Conservation (phyloP, 2,329 filamentous ascomycete species). For the Fusarium sp. region DNA sequence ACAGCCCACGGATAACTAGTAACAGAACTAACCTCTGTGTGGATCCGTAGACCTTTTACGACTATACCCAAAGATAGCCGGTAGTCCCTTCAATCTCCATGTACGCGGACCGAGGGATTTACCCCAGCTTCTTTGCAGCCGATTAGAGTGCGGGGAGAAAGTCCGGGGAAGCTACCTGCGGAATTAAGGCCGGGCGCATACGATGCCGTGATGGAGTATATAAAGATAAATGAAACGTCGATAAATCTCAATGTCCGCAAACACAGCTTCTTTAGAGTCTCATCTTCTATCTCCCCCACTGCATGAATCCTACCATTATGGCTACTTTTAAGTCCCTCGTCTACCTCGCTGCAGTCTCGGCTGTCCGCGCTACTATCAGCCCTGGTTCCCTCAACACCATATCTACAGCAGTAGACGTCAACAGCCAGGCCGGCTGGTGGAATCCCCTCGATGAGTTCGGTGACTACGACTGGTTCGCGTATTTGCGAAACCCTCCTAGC, state of each 20-base stretch:
- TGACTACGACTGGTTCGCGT: slow-evolving; percentile 44
- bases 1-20: too few species aligned
- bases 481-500: slow-evolving; percentile 42
- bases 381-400: slow-evolving; percentile 7
- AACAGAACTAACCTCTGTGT: not conserved
- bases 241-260: too few species aligned
- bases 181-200: slow-evolving; percentile 8
- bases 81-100: not conserved
- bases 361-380: slow-evolving; percentile 5
- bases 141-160: slow-evolving; percentile 9
- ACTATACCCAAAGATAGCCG: not conserved
- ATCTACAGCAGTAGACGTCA: slow-evolving; percentile 38
- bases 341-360: slow-evolving; percentile 1
- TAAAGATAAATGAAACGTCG: not conserved
- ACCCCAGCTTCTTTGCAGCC: not conserved
- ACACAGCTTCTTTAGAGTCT: too few species aligned
- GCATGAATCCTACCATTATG: not conserved
- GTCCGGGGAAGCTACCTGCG: slow-evolving; percentile 11
- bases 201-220: slow-evolving; percentile 2
- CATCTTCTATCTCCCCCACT: too few species aligned
- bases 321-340: not conserved
- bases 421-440: slow-evolving; percentile 48
- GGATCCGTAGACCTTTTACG: too few species aligned
- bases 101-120: not conserved
- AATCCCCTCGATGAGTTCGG: slow-evolving; percentile 45